Conservation (phyloP, 139 green algal genomes). For the Zygnema cylindricum region DNA sequence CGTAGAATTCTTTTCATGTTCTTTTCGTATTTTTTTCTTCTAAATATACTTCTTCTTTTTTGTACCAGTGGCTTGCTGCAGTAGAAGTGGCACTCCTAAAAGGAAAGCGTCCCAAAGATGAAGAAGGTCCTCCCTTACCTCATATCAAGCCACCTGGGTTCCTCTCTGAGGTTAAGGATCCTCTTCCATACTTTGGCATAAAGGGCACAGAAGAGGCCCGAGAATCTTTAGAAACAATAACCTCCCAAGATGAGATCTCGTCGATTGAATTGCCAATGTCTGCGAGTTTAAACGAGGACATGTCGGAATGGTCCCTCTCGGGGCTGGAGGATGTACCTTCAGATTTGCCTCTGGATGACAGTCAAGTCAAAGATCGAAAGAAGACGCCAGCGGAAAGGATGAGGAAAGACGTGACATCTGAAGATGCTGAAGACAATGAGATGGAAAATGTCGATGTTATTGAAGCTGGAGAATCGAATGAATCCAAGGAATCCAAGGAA, state of each 20-base stretch:
- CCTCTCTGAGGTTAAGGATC: neutral
- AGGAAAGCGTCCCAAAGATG: neutral
- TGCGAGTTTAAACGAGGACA: too few species aligned
- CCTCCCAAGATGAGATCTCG: neutral
- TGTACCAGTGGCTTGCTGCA: conserved; percentile 28
- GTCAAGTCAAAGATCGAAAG: neutral
- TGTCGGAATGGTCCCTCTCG: too few species aligned
- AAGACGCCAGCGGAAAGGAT: neutral
- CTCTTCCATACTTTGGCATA: too few species aligned
- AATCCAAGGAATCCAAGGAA: too few species aligned
- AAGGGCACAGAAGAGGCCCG: neutral
- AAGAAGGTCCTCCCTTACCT: neutral
- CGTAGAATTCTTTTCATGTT: too few species aligned
- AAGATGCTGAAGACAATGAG: neutral
- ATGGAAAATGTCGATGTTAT: neutral
- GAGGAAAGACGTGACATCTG: neutral
- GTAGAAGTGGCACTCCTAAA: conserved; percentile 38
- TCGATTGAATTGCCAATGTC: too few species aligned
- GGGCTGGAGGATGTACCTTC: neutral
- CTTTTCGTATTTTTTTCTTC: too few species aligned
- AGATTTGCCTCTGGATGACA: neutral
- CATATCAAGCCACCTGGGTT: neutral
- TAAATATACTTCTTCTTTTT: neutral
- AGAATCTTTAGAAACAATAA: neutral
- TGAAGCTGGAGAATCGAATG: neutral